These are phyloP conservation scores for Lachnellula hyalina DNA, from an alignment of 2,329 filamentous ascomycete genomes.

Conservation along the genomic window DNA sequence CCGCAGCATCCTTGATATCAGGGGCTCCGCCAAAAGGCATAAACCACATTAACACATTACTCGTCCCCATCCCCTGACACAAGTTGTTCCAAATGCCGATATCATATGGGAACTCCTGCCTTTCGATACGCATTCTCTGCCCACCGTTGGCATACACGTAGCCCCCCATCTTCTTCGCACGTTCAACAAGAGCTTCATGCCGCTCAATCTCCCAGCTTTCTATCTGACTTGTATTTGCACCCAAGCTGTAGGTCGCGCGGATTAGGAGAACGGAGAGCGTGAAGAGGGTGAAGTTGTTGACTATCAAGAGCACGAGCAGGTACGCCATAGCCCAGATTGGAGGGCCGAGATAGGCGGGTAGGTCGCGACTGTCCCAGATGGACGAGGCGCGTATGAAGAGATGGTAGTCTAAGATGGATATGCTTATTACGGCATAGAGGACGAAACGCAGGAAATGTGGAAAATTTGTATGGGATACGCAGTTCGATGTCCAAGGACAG, in stretches of 20 bases:
- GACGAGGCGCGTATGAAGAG: slow-evolving; percentile 53
- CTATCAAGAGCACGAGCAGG: slow-evolving; percentile 54
- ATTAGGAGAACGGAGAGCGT: slow-evolving; percentile 59
- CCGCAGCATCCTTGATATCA: slow-evolving; percentile 33
- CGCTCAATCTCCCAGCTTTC: slow-evolving; percentile 70
- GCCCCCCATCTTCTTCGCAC: slow-evolving; percentile 38
- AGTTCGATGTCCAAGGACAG: slow-evolving; percentile 80
- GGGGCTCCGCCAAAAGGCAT: slow-evolving; percentile 58
- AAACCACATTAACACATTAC: slow-evolving; percentile 62
- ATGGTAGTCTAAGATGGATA: slow-evolving; percentile 54
- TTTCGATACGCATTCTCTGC: slow-evolving; percentile 48
- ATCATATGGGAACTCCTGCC: slow-evolving; percentile 78
- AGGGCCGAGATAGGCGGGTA: slow-evolving; percentile 73
- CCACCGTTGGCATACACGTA: slow-evolving; percentile 41
- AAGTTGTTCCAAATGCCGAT: slow-evolving; percentile 71
- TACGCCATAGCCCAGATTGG: slow-evolving; percentile 51
- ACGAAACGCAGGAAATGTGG: slow-evolving; percentile 80
- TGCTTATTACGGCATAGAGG: slow-evolving; percentile 57
- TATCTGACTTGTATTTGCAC: slow-evolving; percentile 72
- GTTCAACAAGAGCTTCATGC: slow-evolving; percentile 51
- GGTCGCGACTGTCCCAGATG: slow-evolving; percentile 59
- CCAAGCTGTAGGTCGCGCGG: slow-evolving; percentile 56
- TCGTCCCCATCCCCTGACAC: slow-evolving; percentile 67
- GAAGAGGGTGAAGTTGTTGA: slow-evolving; percentile 54
- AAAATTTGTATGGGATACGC: slow-evolving; percentile 75